A percentile compares a stretch with the other conserved stretches of the same genome.
Conservation (phyloP, 169 alveolate species). For the Cryptosporidium ubiquitum region DNA sequence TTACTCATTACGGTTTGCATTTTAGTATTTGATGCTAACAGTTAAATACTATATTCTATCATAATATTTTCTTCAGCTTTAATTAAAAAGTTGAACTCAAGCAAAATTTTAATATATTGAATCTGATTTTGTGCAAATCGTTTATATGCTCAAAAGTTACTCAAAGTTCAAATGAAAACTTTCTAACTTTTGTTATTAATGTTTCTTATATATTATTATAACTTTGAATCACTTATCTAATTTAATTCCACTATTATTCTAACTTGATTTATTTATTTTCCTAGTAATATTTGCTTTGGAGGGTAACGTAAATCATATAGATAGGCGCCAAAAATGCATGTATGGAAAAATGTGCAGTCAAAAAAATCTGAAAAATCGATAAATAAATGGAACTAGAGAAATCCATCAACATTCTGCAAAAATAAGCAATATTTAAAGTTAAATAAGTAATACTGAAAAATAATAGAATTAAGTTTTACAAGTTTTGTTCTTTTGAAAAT, state of each 20-base stretch:
- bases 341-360: neutral
- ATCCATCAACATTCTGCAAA: neutral
- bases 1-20: neutral
- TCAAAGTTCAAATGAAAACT: neutral
- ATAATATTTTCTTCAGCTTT: neutral
- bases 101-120: neutral
- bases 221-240: neutral
- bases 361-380: constrained; percentile 5
- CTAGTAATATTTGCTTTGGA: neutral
- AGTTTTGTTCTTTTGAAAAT: neutral
- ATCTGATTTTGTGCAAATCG: too few relatives aligned
- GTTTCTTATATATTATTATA: neutral
- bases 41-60: neutral
- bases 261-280: neutral
- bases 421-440: neutral
- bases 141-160: neutral
- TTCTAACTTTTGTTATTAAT: neutral
- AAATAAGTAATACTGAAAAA: neutral
- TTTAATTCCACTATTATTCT: neutral
- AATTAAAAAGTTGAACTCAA: neutral
- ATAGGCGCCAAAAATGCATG: neutral
- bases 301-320: neutral
- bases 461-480: neutral
- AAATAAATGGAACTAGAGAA: neutral
- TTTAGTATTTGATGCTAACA: neutral